Conservation (phyloP, 805 yeast genomes). For the Monosporozyma yasuniensis region DNA sequence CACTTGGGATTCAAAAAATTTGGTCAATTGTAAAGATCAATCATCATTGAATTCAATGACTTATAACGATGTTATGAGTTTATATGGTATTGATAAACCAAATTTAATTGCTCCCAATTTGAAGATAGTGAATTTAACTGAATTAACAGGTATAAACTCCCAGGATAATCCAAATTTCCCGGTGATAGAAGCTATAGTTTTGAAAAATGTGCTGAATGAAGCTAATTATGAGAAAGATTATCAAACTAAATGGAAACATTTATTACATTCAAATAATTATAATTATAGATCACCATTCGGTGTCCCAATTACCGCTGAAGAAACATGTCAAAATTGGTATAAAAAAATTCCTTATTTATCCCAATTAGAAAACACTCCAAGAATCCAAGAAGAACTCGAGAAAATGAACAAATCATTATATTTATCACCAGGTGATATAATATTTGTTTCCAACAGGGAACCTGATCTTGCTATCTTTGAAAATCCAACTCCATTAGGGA, state of each 20-base stretch:
- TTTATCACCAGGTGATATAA: conserved; percentile 57
- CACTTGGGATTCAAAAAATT: conserved; percentile 17
- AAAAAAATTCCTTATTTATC: conserved; percentile 25
- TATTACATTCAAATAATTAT: conserved; percentile 39
- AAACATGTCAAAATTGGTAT: conserved; percentile 39
- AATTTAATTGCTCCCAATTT: conserved; percentile 61
- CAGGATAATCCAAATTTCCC: conserved; percentile 43
- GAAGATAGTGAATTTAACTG: conserved; percentile 41
- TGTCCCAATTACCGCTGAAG: conserved; percentile 39
- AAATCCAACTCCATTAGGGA: conserved; percentile 91
- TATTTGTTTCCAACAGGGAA: conserved; percentile 70
- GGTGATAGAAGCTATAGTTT: conserved; percentile 64
- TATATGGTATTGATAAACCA: conserved; percentile 90
- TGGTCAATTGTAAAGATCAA: conserved; percentile 10
- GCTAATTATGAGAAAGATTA: conserved; percentile 14
- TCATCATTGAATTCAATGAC: conserved; percentile 38
- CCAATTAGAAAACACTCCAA: conserved; percentile 5
- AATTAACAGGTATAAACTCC: conserved; percentile 27
- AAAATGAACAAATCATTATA: conserved; percentile 30
- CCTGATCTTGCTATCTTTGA: conserved; percentile 57
- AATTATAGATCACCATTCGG: conserved; percentile 50
- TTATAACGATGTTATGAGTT: conserved; percentile 60
- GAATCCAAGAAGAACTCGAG: not conserved
- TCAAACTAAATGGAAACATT: conserved; percentile 29
- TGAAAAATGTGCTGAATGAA: conserved; percentile 40